Evolutionary conservation across 192 early-diverging fungal genomes (phyloP).

Genomic region (Entomortierella beljakovae): DNA sequence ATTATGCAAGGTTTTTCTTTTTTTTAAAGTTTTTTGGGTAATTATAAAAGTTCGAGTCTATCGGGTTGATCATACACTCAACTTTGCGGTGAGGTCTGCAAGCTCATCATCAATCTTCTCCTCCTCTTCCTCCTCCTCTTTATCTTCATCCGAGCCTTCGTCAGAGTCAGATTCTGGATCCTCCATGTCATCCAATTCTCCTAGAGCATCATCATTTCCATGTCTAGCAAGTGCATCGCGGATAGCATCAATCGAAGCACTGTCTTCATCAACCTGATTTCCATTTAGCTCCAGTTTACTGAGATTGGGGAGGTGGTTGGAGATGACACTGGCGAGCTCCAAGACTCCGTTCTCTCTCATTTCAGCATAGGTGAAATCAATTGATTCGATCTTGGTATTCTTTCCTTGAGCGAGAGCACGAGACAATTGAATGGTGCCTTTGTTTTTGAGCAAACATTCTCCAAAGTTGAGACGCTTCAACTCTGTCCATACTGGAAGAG

Average conservation of each 20-base stretch:
- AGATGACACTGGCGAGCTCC: slow-evolving; percentile 73
- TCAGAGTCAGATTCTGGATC: slow-evolving; percentile 79
- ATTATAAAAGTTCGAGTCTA: too few relatives aligned
- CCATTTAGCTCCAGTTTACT: slow-evolving; percentile 88
- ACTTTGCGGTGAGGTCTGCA: slow-evolving; percentile 32
- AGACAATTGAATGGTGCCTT: slow-evolving; percentile 76
- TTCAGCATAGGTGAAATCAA: slow-evolving; percentile 91
- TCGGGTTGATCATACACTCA: slow-evolving; percentile 21
- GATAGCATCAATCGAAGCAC: slow-evolving; percentile 79
- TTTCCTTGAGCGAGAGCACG: slow-evolving; percentile 71
- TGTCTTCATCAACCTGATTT: slow-evolving; percentile 89
- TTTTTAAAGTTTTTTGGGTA: too few relatives aligned
- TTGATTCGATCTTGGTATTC: slow-evolving; percentile 64
- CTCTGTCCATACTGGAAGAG: slow-evolving; percentile 81
- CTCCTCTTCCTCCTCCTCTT: slow-evolving; percentile 56
- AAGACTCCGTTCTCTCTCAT: slow-evolving; percentile 82
- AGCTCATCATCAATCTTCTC: slow-evolving; percentile 54
- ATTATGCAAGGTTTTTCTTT: too few relatives aligned
- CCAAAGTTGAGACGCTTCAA: slow-evolving; percentile 87
- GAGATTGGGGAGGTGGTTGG: slow-evolving; percentile 71
- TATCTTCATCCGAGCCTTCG: slow-evolving; percentile 66
- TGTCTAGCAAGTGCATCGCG: slow-evolving; percentile 74
- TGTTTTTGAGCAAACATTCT: slow-evolving; percentile 87
- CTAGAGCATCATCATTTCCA: slow-evolving; percentile 83
- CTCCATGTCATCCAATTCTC: slow-evolving; percentile 98